These are phyloP conservation scores for Silene latifolia DNA, from an alignment of 148 eudicot genomes.

Conservation along the genomic window DNA sequence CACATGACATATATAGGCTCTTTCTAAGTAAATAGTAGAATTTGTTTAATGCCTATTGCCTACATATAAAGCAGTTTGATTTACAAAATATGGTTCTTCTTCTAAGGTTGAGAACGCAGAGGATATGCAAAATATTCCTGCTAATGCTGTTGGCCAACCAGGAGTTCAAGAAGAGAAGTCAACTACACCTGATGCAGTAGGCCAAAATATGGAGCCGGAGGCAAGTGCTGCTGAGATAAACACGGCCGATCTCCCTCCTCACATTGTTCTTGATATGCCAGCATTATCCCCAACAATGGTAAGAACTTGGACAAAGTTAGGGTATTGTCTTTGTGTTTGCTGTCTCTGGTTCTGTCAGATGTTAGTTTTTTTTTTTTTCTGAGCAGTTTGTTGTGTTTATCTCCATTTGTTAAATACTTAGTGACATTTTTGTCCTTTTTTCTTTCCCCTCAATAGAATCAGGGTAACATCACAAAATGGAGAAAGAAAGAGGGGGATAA, in stretches of 20 bases:
- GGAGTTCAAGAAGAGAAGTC: constrained; percentile 42
- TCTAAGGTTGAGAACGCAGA: constrained; percentile 78
- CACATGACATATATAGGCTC: neutral
- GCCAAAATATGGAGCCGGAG: constrained; percentile 33
- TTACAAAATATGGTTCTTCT: constrained; percentile 4
- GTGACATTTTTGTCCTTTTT: constrained; percentile 13
- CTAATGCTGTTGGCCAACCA: constrained; percentile 40
- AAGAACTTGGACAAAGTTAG: constrained; percentile 11
- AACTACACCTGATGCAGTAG: constrained; percentile 25
- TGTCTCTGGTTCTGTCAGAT: neutral
- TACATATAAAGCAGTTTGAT: neutral
- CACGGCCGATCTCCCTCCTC: constrained; percentile 71
- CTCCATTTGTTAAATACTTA: constrained; percentile 9
- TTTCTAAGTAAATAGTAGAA: neutral
- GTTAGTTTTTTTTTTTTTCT: neutral
- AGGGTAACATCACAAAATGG: constrained; percentile 85
- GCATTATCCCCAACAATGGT: constrained; percentile 98
- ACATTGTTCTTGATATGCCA: constrained; percentile 82
- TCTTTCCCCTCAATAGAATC: constrained; percentile 38
- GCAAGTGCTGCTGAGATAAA: constrained; percentile 43
- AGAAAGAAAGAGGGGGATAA: constrained; percentile 89
- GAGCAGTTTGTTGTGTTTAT: neutral
- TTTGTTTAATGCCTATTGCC: neutral
- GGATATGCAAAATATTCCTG: constrained; percentile 61
- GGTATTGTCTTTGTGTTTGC: neutral